Evolutionary conservation across 495 filamentous ascomycete genomes (phyloP), one percentile per base, ranked within the genome.

Genomic region (Viridothelium virens): DNA sequence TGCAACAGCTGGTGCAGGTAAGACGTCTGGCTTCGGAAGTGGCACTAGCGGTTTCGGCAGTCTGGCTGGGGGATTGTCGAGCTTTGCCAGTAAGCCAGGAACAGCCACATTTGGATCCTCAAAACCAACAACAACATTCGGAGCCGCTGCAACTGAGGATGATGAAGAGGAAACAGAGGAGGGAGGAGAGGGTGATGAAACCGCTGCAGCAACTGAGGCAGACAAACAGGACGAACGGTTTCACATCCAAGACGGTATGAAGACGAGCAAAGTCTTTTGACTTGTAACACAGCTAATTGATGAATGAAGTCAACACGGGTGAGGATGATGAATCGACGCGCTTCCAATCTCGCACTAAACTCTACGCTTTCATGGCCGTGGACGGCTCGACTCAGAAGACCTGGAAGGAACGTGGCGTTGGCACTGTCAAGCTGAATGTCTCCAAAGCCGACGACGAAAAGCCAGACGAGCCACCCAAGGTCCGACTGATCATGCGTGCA

Each of bases 391-490:
- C 82, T 38, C 79, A 84, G 65, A 88, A 87, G 68, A 81, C 81
- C n/a, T 96, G 92, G 92, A 91, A 91, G 71, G 92, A 96, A 76
- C 85, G 91, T 34, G 92, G 92, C 25, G 81, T 86, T 9, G 92
- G 92, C 41, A 87, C 84, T 63, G 83, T 96, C 70, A 92, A 92
- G 77, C 81, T 96, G 72, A 96, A 96, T 70, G 85, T 88, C 33
- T 79, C 18, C 67, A 63, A 41, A 69, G 39, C 61, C 70, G 68
- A 61, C 44, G 39, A 63, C 18, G 68, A 71, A 37, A 65, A 62
- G 63, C 50, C 56, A 25, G 62, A 68, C 12, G 81, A 79, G 66
- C 74, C 79, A 34, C 85, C 14, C 34, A 63, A 63, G 38, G 72
- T 85, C 11, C 87, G 92, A 34, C 83, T 96, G 70, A 84, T 96